Evolutionary conservation across 768 basidiomycete species (phyloP).

Genomic region (Panellus pusillus): DNA sequence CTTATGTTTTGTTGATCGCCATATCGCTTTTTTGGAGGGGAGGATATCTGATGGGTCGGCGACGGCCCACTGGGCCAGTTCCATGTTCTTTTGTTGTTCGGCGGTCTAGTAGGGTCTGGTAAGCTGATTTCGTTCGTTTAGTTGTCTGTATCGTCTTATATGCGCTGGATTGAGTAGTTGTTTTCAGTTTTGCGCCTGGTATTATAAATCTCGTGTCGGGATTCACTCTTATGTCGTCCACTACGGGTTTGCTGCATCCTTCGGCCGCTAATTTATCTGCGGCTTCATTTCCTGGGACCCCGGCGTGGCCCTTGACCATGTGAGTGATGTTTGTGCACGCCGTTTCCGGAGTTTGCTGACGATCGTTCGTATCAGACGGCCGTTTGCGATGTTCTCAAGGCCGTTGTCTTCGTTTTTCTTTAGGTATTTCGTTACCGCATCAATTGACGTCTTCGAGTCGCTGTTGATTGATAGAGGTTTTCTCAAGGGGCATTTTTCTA

Average conservation of each 20-base stretch:
- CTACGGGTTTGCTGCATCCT: too few relatives aligned
- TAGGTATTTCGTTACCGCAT: not conserved
- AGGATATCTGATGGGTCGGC: too few relatives aligned
- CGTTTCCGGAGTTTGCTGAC: conserved; percentile 5
- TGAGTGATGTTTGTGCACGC: conserved; percentile 20
- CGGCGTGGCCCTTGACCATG: conserved; percentile 29
- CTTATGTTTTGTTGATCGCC: not conserved
- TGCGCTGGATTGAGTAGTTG: conserved; percentile 17
- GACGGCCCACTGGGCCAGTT: too few relatives aligned
- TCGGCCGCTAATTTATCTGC: conserved; percentile 22
- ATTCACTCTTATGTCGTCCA: too few relatives aligned
- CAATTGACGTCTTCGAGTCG: not conserved
- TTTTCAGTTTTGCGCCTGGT: conserved; percentile 16
- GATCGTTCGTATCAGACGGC: not conserved
- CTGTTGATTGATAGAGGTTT: not conserved
- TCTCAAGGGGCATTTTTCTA: not conserved
- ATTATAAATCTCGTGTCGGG: conserved; percentile 1
- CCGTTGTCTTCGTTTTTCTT: not conserved
- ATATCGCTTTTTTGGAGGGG: not conserved
- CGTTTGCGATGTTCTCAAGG: not conserved
- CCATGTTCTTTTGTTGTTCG: too few relatives aligned
- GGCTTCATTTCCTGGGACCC: conserved; percentile 22
- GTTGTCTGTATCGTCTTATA: not conserved
- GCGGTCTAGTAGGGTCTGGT: too few relatives aligned
- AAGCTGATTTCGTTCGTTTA: too few relatives aligned